Conservation (phyloP, 1,139 yeast species). For the Arxiozyma heterogenica region DNA sequence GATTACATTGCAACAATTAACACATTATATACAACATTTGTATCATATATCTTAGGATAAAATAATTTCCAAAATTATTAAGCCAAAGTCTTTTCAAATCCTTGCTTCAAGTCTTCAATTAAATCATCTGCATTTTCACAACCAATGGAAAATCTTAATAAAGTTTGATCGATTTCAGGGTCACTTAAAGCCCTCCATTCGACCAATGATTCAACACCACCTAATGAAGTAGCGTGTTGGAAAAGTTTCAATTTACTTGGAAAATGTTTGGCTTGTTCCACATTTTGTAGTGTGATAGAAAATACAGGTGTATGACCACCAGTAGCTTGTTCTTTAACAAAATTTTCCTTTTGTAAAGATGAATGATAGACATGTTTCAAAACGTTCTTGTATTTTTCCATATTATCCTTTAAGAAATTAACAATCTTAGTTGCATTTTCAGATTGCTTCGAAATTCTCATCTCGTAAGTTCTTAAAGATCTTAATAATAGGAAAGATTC, state of each 20-base stretch:
- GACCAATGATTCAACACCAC: constrained; percentile 82
- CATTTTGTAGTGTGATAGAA: constrained; percentile 45
- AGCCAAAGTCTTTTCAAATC: constrained; percentile 25
- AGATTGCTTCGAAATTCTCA: constrained; percentile 61
- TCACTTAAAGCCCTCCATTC: constrained; percentile 80
- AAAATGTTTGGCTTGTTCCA: constrained; percentile 49
- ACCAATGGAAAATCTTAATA: constrained; percentile 72
- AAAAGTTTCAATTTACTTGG: constrained; percentile 64
- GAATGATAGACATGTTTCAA: constrained; percentile 56
- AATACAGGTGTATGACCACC: constrained; percentile 70
- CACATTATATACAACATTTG: too few species aligned
- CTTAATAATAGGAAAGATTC: constrained; percentile 69
- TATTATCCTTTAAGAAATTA: constrained; percentile 44
- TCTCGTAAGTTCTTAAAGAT: constrained; percentile 68
- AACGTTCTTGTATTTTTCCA: constrained; percentile 35
- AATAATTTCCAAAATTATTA: neutral
- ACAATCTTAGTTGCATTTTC: constrained; percentile 57
- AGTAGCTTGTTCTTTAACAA: constrained; percentile 54
- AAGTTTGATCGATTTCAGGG: constrained; percentile 40
- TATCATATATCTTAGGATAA: neutral
- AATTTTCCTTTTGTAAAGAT: constrained; percentile 59
- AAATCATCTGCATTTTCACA: constrained; percentile 67
- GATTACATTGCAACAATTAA: neutral
- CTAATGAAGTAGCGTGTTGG: constrained; percentile 86
- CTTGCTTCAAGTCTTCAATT: constrained; percentile 51